Evolutionary conservation across 2,329 filamentous ascomycete species (phyloP), one percentile per base, ranked within the genome.

Genomic region (Aspergillus japonicus): DNA sequence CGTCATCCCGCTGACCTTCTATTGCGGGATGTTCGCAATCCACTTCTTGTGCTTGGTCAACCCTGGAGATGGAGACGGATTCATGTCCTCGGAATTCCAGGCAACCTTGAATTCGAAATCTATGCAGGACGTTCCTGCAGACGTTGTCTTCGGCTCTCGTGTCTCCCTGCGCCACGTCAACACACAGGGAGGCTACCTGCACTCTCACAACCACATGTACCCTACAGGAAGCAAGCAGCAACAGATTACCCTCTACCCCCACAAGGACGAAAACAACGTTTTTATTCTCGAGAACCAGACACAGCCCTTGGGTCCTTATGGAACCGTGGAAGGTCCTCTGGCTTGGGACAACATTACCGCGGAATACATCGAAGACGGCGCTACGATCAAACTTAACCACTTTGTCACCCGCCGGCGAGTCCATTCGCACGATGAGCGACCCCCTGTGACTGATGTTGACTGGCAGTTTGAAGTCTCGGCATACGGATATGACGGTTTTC

Each of bases 1-100:
- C 66, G 82, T 96, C 67, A 91, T 99, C 66, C 95, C 95, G 6
- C 67, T 90, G 26, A 87, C 87, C 39, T 96, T 99, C 79, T 99
- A 99, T 81, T 89, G 97, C 83, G 89, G 86, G 71, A 96, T 98
- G 91, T 99, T 99, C 72, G 93, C 87, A 56, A 96, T 99, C 70
- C 95, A 99, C 82, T 99, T 99, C 78, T 68, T 93, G 67, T 96
- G 91, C 81, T 85, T 99, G 47, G 86, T 89, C 61, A 99, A 99
- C 79, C 95, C 95, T 29, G 95, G 95, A 61, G 95, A 99, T 55
- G 95, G 95, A 57, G 95, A 99, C 77, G 95, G 95, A 57, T 99
- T 99, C 82, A 99, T 99, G 95, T 97, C 93, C 73, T 96, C 94
- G 57, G 95, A 99, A 74, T 99, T 99, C 82, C 95, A 99, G 80